Conservation (phyloP, 805 yeast genomes). For the Henningerozyma blattae region DNA sequence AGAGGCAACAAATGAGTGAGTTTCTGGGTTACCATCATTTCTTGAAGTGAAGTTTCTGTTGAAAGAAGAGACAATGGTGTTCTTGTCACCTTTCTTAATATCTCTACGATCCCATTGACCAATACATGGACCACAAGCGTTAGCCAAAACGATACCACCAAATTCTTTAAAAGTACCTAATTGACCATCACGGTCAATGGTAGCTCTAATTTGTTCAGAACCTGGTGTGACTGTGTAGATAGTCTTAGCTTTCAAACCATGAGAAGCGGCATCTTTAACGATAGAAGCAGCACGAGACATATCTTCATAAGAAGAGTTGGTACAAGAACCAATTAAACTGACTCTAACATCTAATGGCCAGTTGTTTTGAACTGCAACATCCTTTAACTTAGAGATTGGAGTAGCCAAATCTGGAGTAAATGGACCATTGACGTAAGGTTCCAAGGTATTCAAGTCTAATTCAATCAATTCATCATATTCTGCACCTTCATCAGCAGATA, state of each 20-base stretch:
- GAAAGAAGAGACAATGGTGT: conserved; percentile 94
- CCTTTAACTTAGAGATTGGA: conserved; percentile 79
- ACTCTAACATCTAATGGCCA: conserved; percentile 94
- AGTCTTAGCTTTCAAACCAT: conserved; percentile 85
- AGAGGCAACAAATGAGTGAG: conserved; percentile 94
- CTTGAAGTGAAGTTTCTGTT: conserved; percentile 97
- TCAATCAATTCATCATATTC: conserved; percentile 90
- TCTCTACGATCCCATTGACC: conserved; percentile 98
- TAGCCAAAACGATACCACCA: conserved; percentile 89
- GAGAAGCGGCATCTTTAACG: conserved; percentile 79
- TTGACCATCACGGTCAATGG: conserved; percentile 92
- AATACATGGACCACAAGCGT: conserved; percentile 99
- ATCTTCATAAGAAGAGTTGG: conserved; percentile 97
- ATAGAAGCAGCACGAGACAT: conserved; percentile 94
- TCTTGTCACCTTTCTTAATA: conserved; percentile 85
- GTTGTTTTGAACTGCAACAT: conserved; percentile 67
- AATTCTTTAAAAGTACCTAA: conserved; percentile 66
- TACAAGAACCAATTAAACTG: conserved; percentile 96
- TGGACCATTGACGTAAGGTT: conserved; percentile 96
- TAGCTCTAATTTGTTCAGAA: conserved; percentile 96
- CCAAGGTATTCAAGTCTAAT: conserved; percentile 77
- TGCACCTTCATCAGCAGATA: conserved; percentile 84
- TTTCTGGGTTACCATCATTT: conserved; percentile 96
- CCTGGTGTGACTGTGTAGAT: conserved; percentile 95
- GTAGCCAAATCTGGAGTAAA: conserved; percentile 97